Conservation (phyloP, 345 rosid species). For the Alliaria petiolata region DNA sequence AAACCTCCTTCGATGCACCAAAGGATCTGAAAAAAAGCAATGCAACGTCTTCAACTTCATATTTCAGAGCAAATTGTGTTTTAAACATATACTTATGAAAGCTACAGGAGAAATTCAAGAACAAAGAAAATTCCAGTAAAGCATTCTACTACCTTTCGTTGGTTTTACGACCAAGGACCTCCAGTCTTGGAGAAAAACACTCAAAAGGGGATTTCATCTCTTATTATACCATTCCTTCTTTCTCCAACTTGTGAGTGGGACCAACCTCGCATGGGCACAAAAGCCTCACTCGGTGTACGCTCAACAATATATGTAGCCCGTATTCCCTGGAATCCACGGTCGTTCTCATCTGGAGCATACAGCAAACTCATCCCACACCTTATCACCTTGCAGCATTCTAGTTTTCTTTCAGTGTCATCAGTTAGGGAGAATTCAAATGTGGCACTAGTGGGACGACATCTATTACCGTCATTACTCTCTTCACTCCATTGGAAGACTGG, state of each 20-base stretch:
- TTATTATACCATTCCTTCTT: conserved; percentile 8
- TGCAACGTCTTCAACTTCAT: neutral
- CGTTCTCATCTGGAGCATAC: conserved; percentile 30
- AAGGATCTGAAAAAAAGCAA: neutral
- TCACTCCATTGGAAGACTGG: neutral
- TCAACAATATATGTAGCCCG: neutral
- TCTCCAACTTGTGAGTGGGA: neutral
- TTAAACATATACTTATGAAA: neutral
- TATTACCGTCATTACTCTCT: neutral
- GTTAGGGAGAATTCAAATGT: conserved; percentile 18
- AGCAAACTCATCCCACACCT: conserved; percentile 33
- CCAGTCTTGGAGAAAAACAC: neutral
- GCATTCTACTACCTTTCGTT: neutral
- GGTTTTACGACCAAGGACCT: neutral
- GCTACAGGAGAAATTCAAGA: neutral
- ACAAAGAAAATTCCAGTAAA: neutral
- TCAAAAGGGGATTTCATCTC: conserved; percentile 5
- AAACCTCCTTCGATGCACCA: neutral
- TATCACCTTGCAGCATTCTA: conserved; percentile 21
- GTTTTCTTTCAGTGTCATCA: conserved; percentile 9
- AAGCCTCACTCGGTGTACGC: conserved; percentile 1
- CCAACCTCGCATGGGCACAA: neutral
- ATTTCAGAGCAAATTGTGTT: neutral
- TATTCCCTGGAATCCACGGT: conserved; percentile 14
- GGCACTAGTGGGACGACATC: conserved; percentile 20